Evolutionary conservation across 129 eudicot species (phyloP).

Genomic region (Flaveria ramosissima): DNA sequence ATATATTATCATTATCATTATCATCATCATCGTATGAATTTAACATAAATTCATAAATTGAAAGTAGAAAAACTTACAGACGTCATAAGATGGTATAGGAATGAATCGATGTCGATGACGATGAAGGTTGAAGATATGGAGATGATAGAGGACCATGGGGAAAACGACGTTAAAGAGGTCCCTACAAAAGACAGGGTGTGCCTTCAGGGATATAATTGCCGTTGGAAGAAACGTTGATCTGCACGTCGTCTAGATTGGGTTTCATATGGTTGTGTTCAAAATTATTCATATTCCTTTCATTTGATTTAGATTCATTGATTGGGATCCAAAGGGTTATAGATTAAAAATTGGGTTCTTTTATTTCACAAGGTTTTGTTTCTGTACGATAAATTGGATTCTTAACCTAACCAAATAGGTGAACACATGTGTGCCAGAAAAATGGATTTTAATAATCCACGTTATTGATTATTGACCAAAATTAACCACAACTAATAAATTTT

Average conservation of each 20-base stretch:
- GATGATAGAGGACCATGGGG: slow-evolving; percentile 19
- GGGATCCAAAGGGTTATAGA: too few species aligned
- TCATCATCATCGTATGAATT: background rate
- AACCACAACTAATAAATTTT: too few species aligned
- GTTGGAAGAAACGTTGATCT: slow-evolving; percentile 13
- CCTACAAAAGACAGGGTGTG: background rate
- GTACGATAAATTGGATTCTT: too few species aligned
- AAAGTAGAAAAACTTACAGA: slow-evolving; percentile 37
- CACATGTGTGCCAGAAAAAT: too few species aligned
- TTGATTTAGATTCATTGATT: background rate
- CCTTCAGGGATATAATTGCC: background rate
- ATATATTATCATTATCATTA: too few species aligned
- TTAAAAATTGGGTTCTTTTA: too few species aligned
- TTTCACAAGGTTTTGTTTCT: too few species aligned
- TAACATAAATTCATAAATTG: background rate
- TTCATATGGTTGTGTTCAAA: slow-evolving; percentile 1
- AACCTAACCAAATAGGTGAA: too few species aligned
- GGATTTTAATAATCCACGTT: too few species aligned
- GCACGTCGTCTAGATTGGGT: background rate
- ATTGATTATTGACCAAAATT: too few species aligned
- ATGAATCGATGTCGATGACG: background rate
- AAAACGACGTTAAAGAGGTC: background rate
- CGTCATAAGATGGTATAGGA: slow-evolving; percentile 34
- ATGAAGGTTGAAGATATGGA: slow-evolving; percentile 18
- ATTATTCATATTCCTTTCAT: background rate